Evolutionary conservation across 2,329 filamentous ascomycete species (phyloP).

Genomic region (Botrytis deweyae): DNA sequence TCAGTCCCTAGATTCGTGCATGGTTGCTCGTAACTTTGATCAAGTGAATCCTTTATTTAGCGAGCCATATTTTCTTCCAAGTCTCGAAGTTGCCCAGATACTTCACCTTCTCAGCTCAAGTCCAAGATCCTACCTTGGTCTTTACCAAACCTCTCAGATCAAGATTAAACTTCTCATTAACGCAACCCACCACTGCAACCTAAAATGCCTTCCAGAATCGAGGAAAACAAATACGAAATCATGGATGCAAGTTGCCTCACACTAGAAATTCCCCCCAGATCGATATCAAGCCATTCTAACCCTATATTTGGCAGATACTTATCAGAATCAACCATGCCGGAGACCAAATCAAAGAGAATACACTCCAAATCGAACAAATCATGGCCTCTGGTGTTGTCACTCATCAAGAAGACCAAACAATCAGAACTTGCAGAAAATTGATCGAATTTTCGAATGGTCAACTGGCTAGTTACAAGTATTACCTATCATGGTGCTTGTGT

Average conservation of each 20-base stretch:
- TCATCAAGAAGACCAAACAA: not conserved
- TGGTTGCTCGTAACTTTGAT: not conserved
- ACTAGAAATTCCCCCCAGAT: no score
- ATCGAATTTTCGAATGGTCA: not conserved
- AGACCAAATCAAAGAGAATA: not conserved
- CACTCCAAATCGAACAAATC: not conserved
- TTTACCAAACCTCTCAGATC: not conserved
- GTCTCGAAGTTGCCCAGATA: not conserved
- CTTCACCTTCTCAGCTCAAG: not conserved
- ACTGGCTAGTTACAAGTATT: not conserved
- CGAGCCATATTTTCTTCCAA: not conserved
- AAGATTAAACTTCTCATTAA: not conserved
- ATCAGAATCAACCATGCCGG: not conserved
- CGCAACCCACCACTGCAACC: rapidly evolving
- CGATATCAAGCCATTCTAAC: not conserved
- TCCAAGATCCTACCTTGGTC: not conserved
- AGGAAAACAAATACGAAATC: not conserved
- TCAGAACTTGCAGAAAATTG: not conserved
- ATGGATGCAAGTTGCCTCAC: not conserved
- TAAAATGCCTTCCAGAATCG: not conserved
- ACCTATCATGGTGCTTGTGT: not conserved
- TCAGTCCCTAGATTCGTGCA: not conserved
- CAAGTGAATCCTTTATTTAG: not conserved
- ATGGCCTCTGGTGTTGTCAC: not conserved
- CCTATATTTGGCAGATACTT: not conserved